phyloP scores from a whole-genome alignment of 768 basidiomycete genomes.

The Leccinum ochraceum region DNA sequence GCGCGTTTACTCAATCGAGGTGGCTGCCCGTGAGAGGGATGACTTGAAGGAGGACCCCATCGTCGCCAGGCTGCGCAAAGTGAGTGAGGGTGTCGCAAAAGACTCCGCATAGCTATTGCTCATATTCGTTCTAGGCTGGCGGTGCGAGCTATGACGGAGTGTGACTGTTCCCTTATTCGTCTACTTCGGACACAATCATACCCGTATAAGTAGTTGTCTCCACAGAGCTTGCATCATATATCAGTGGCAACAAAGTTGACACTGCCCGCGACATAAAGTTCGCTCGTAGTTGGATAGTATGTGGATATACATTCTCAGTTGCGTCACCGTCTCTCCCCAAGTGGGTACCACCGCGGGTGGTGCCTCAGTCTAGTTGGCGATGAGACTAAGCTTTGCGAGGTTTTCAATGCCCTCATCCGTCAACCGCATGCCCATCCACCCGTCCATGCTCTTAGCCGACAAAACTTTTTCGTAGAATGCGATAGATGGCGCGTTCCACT shows the following conservation, averaged over 20 bases:
- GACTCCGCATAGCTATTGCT: neutral
- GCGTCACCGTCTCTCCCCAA: constrained; percentile 1
- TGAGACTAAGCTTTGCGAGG: constrained; percentile 48
- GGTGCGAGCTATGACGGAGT: constrained; percentile 90
- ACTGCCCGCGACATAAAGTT: constrained; percentile 19
- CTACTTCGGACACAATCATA: constrained; percentile 6
- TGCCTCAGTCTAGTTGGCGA: constrained; percentile 21
- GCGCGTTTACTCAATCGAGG: constrained; percentile 81
- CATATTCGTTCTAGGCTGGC: constrained; percentile 56
- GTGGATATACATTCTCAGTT: constrained; percentile 4
- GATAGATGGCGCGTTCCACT: constrained; percentile 95
- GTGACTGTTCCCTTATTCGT: constrained; percentile 36
- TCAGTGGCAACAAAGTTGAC: constrained; percentile 25
- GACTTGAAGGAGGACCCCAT: constrained; percentile 91
- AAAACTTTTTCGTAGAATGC: constrained; percentile 88
- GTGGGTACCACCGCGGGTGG: constrained; percentile 4
- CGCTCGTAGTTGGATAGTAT: neutral
- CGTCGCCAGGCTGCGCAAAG: constrained; percentile 78
- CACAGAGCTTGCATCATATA: constrained; percentile 19
- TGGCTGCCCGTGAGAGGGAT: constrained; percentile 78
- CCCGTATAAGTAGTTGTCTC: constrained; percentile 12
- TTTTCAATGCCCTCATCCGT: constrained; percentile 66
- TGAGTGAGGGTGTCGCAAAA: constrained; percentile 36
- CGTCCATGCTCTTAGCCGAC: constrained; percentile 74
- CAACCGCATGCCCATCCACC: constrained; percentile 89